phyloP scores from a whole-genome alignment of 129 eudicot species.

The Pittosporum tobira region DNA sequence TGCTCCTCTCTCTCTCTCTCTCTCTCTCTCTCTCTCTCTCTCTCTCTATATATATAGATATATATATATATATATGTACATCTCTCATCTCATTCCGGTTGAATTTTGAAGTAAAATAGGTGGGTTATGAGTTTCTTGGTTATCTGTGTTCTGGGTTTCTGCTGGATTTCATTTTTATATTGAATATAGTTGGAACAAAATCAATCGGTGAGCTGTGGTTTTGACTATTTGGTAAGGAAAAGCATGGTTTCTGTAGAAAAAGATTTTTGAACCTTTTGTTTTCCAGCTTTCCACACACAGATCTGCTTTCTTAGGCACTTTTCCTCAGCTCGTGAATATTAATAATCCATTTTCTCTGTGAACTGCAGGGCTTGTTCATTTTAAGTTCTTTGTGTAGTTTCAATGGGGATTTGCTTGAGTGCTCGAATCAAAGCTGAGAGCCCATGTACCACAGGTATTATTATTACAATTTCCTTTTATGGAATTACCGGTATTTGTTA shows the following conservation, averaged over 20 bases:
- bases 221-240: too few relatives aligned
- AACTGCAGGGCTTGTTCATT: neutral
- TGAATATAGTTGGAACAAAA: neutral
- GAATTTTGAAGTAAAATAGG: neutral
- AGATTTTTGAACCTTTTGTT: conserved; percentile 1
- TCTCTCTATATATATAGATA: too few relatives aligned
- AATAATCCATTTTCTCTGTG: conserved; percentile 5
- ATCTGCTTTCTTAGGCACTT: conserved; percentile 22
- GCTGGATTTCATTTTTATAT: neutral
- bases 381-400: neutral
- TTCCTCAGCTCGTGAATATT: conserved; percentile 8
- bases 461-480: neutral
- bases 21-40: neutral
- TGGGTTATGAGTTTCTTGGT: conserved; percentile 6
- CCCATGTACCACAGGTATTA: conserved; percentile 49
- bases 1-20: neutral
- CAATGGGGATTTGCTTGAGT: conserved; percentile 80
- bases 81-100: neutral
- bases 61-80: too few relatives aligned
- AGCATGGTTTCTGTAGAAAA: neutral
- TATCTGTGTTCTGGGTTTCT: conserved; percentile 17
- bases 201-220: conserved; percentile 6
- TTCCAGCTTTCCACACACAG: conserved; percentile 20
- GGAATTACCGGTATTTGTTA: neutral
- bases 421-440: conserved; percentile 48